Evolutionary conservation across 2,329 filamentous ascomycete genomes (phyloP).

Genomic region (Calonectria leucothoes): DNA sequence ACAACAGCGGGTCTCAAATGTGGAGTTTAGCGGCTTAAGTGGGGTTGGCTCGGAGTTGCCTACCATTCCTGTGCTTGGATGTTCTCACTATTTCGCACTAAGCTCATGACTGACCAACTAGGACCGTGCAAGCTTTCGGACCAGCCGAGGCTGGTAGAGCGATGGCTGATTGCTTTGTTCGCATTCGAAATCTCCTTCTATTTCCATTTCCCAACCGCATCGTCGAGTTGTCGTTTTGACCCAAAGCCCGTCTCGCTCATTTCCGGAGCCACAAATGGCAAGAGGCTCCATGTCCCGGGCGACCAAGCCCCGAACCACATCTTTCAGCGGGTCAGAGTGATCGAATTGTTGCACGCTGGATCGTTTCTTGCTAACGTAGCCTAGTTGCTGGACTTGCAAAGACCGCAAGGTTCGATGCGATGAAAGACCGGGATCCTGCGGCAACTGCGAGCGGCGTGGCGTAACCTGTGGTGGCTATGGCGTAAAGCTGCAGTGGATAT

Average conservation of each 20-base stretch:
- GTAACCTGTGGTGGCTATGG: not conserved
- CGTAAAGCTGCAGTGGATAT: not conserved
- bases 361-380: not conserved
- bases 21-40: not conserved
- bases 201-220: not conserved
- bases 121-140: not conserved
- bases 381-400: not conserved
- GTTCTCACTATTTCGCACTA: not conserved
- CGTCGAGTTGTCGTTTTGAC: too few species aligned
- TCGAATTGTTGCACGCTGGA: not conserved
- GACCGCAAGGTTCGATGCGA: not conserved
- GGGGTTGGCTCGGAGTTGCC: not conserved
- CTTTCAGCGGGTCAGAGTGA: not conserved
- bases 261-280: not conserved
- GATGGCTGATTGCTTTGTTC: not conserved
- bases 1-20: too few species aligned
- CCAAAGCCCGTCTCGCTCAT: not conserved
- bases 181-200: not conserved
- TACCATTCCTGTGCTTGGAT: not conserved
- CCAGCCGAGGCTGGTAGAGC: not conserved
- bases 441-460: not conserved
- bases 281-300: not conserved
- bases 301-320: not conserved
- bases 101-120: not conserved
- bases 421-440: not conserved